Evolutionary conservation across 257 asterid species (phyloP), one percentile per base, ranked within the genome.

Genomic region (Primulina eburnea): DNA sequence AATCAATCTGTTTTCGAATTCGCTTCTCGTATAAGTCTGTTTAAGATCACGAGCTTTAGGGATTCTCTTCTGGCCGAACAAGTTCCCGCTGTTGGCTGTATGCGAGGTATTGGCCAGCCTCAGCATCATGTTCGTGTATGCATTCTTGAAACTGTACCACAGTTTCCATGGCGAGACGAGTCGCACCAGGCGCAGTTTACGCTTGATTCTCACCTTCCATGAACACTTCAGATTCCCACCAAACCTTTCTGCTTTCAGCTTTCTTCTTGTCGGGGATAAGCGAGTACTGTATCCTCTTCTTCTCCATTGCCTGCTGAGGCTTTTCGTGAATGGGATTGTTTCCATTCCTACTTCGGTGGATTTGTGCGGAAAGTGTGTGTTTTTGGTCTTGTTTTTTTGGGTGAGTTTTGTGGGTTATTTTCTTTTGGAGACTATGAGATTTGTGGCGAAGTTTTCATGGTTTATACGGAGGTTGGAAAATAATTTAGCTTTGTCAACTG

Each of bases 1-100:
- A 21, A 86, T 34, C 73, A 90, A 77, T 65, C 96, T 78, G 50
- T 84, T 84, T 17, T 90, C 90, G 50, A 90, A 88, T 35, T 87
- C 89, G 6, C 71, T 75, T 72, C 68, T 79, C 0, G 88, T 70
- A 33, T 75, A 78, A n/a, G 52, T 56, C 72, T 60, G 34, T 11
- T 74, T 53, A 16, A 10, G 65, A 0, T 70, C 72, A 11, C 86
- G 76, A 6, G 76, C 79, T 55, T 76, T 79, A 11, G 88, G 86
- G 20, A 80, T 64, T 60, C 89, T 75, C 57, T 73, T 80, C 0
- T 20, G 34, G 3, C 82, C 82, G 6, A 85, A 82, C 37, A 61
- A 50, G 20, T 69, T 75, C 50, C 12, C 69, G 77, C 73, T 53
- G 72, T 69, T 72, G 4, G 74, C 28, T 7, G 69, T 60, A 1